Evolutionary conservation across 768 basidiomycete genomes (phyloP), one percentile per base, ranked within the genome.

Genomic region (Kwoniella dendrophila): DNA sequence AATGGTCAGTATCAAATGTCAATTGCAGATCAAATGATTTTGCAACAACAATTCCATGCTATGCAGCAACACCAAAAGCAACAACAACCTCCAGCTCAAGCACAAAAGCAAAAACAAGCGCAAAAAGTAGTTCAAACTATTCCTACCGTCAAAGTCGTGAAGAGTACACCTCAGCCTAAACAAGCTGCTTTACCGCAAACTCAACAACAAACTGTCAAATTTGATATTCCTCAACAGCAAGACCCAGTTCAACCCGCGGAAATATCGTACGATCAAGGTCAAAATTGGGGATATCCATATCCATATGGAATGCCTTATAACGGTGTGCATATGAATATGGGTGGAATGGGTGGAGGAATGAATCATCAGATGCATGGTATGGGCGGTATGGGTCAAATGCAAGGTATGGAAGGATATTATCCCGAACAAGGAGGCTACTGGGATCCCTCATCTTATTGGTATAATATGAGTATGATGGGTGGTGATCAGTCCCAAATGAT

Each of bases 371-470:
- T 36, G 48, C 6, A 45, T 7, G 7, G n/a, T 45, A 45, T 45
- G 44, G n/a, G n/a, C n/a, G 43, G 43, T n/a, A 33, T 32, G 49
- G 26, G 49, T 34, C 49, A 51, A 33, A 51, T 51, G 49, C 49
- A 51, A 51, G 49, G 49, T 32, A 33, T 36, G 49, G 50, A 60
- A 29, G 50, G 43, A 4, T 60, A 52, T 53, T 54, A 54, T 33
- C 50, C 59, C 10, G 50, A 52, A 20, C 56, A 64, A 29, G 59
- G 43, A 3, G n/a, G n/a, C n/a, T 68, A 68, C 27, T 64, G 63
- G 63, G 67, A 68, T 49, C 63, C 63, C 0, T 63, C n/a, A n/a
- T n/a, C 56, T 2, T 68, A 64, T 49, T 68, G 62, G 67, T 60
- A 43, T 40, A 43, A 43, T 16, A 60, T 45, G 59, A 40, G 48